These are phyloP conservation scores for Ogataea polymorpha DNA, from an alignment of 805 yeast species.

Conservation along the genomic window DNA sequence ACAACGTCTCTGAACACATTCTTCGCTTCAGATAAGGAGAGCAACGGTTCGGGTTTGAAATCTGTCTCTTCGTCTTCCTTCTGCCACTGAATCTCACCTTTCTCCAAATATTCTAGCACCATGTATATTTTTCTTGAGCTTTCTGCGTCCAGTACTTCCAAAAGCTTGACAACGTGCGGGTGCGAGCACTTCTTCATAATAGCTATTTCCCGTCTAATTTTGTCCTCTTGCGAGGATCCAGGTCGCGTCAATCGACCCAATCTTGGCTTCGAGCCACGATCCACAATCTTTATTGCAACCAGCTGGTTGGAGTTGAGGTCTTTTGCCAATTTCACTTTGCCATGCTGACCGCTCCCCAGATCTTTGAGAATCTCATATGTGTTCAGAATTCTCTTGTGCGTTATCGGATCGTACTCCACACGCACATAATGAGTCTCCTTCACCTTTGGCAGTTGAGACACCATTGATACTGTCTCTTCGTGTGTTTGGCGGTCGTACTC, in stretches of 20 bases:
- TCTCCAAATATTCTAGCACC: slow-evolving; percentile 84
- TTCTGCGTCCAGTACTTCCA: slow-evolving; percentile 85
- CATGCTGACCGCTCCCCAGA: slow-evolving; percentile 96
- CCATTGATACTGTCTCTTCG: background rate
- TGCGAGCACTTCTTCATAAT: slow-evolving; percentile 90
- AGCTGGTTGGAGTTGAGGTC: slow-evolving; percentile 59
- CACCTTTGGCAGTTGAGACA: slow-evolving; percentile 39
- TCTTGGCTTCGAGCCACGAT: slow-evolving; percentile 60
- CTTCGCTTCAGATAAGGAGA: slow-evolving; percentile 65
- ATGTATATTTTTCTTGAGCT: slow-evolving; percentile 81
- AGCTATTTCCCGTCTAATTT: slow-evolving; percentile 82
- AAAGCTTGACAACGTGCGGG: slow-evolving; percentile 84
- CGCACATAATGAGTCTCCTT: slow-evolving; percentile 80
- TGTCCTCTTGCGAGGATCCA: slow-evolving; percentile 53
- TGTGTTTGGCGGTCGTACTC: slow-evolving; percentile 8
- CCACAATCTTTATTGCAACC: slow-evolving; percentile 94
- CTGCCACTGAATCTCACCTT: slow-evolving; percentile 91
- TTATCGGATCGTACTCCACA: slow-evolving; percentile 85
- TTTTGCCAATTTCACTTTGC: slow-evolving; percentile 90
- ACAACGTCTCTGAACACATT: slow-evolving; percentile 78
- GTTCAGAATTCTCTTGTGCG: slow-evolving; percentile 76
- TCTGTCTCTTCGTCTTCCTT: slow-evolving; percentile 28
- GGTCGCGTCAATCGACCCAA: slow-evolving; percentile 39
- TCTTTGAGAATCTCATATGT: slow-evolving; percentile 86
- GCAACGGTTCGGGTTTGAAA: slow-evolving; percentile 50